Conservation (phyloP, 257 asterid species). For the Solanum ossicruentum region DNA sequence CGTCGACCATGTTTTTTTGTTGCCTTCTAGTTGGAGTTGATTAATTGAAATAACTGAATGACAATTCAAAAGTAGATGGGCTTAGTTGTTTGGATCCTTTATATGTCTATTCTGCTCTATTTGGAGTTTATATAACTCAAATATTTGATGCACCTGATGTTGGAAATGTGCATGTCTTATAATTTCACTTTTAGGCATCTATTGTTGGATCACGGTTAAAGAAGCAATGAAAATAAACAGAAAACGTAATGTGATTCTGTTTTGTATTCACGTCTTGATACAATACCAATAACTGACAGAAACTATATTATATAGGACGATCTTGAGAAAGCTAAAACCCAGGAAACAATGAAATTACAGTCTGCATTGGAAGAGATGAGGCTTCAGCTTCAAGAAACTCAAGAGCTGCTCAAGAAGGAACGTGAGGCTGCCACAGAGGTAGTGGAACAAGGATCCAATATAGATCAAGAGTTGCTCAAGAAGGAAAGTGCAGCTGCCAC, state of each 20-base stretch:
- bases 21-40: background rate
- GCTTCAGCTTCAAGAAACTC: slow-evolving; percentile 38
- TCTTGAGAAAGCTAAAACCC: slow-evolving; percentile 45
- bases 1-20: background rate
- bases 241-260: background rate
- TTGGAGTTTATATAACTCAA: background rate
- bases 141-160: background rate
- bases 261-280: background rate
- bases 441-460: background rate
- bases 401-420: slow-evolving; percentile 36
- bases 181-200: background rate
- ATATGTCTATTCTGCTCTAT: background rate
- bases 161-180: background rate
- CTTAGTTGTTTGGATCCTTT: background rate
- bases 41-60: background rate
- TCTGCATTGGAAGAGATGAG: slow-evolving; percentile 49
- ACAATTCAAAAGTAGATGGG: background rate
- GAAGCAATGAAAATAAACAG: background rate
- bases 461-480: slow-evolving; percentile 3
- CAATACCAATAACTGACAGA: background rate
- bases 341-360: slow-evolving; percentile 46
- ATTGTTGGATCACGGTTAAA: background rate
- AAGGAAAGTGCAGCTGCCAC: too few species aligned
- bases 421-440: slow-evolving; percentile 15
- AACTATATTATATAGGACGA: background rate